Conservation (phyloP, 352 stramenopile genomes). For the Pythium insidiosum region DNA sequence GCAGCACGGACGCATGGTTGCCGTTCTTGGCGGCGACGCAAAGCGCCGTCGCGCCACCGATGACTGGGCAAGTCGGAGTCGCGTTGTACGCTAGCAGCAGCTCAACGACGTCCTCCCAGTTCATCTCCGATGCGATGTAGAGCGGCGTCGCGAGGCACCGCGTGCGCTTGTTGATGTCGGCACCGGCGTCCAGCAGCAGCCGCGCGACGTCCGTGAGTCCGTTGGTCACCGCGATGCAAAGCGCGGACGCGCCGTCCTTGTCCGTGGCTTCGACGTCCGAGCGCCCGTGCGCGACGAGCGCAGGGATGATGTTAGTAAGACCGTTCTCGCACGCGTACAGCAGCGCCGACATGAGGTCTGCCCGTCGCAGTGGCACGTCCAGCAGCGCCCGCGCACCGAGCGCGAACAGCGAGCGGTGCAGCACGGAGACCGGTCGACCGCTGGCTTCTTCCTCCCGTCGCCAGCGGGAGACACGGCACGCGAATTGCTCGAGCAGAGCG, state of each 20-base stretch:
- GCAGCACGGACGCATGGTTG: constrained; percentile 38
- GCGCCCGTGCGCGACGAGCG: constrained; percentile 24
- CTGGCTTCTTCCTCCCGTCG: background rate
- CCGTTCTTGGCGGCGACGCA: constrained; percentile 78
- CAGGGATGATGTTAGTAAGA: constrained; percentile 30
- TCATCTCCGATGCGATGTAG: constrained; percentile 70
- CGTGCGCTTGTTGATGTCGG: constrained; percentile 55
- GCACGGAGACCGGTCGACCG: constrained; percentile 12
- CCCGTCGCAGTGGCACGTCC: constrained; percentile 44
- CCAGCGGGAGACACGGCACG: constrained; percentile 1
- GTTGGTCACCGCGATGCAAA: constrained; percentile 54
- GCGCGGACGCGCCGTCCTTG: constrained; percentile 41
- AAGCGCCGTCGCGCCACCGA: constrained; percentile 51
- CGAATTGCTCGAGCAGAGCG: constrained; percentile 49
- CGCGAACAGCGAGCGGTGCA: constrained; percentile 38
- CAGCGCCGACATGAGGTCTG: constrained; percentile 34
- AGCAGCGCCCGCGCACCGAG: constrained; percentile 26
- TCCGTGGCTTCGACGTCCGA: constrained; percentile 55
- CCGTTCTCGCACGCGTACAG: constrained; percentile 57
- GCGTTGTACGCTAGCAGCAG: constrained; percentile 40
- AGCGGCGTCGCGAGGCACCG: constrained; percentile 60
- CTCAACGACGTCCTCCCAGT: constrained; percentile 62
- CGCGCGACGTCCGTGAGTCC: constrained; percentile 35
- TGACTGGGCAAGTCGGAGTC: constrained; percentile 27
- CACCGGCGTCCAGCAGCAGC: constrained; percentile 33